Conservation (phyloP, 352 stramenopile genomes). For the Stephanocyclus meneghinianus region DNA sequence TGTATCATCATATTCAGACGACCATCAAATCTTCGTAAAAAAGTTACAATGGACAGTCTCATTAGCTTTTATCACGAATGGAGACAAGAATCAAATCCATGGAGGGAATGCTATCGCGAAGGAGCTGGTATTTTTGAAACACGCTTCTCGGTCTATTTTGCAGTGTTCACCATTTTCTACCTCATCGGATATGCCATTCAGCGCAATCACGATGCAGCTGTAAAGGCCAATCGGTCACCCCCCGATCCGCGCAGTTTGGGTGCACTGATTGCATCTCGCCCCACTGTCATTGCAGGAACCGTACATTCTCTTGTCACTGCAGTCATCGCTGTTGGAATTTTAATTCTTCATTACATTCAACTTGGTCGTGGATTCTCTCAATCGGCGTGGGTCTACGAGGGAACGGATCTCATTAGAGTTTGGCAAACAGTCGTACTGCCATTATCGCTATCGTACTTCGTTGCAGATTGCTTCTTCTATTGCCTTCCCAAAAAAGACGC, state of each 20-base stretch:
- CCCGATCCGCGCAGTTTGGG: conserved; percentile 27
- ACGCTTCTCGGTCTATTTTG: conserved; percentile 22
- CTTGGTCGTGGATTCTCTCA: background rate
- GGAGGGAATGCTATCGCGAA: conserved; percentile 33
- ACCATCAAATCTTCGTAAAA: background rate
- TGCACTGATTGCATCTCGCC: conserved; percentile 37
- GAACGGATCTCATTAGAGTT: conserved; percentile 30
- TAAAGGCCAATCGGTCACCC: conserved; percentile 18
- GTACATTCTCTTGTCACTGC: conserved; percentile 38
- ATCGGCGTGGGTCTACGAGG: conserved; percentile 13
- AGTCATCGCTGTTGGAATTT: conserved; percentile 26
- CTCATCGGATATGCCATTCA: conserved; percentile 25
- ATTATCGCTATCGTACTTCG: conserved; percentile 47
- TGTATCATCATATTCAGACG: background rate
- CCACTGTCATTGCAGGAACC: conserved; percentile 43
- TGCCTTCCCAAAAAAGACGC: conserved; percentile 37
- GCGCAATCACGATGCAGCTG: conserved; percentile 12
- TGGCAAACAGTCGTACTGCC: conserved; percentile 44
- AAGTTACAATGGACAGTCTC: background rate
- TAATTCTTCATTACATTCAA: conserved; percentile 16
- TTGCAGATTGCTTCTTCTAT: conserved; percentile 37
- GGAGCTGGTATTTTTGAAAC: conserved; percentile 34
- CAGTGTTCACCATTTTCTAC: conserved; percentile 20
- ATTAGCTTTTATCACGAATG: conserved; percentile 13
- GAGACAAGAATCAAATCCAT: conserved; percentile 31